These are phyloP conservation scores for Echites panduratus DNA, from an alignment of 257 asterid genomes.

Conservation along the genomic window DNA sequence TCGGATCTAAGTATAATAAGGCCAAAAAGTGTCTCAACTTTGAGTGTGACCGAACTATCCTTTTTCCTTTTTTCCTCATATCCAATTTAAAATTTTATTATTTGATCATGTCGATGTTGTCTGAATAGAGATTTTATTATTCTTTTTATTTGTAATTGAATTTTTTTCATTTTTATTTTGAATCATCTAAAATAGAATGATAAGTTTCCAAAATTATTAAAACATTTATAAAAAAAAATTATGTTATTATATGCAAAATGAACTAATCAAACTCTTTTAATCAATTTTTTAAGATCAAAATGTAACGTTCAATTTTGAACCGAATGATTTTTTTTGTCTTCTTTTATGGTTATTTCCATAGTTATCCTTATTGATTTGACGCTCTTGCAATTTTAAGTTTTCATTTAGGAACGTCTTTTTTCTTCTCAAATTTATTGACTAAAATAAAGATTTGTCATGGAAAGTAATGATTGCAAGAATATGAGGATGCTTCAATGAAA, in stretches of 20 bases:
- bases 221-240: too few species aligned
- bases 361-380: background rate
- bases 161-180: too few species aligned
- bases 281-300: too few species aligned
- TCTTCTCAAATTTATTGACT: background rate
- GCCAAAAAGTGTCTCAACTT: background rate
- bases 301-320: too few species aligned
- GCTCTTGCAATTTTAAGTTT: background rate
- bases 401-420: background rate
- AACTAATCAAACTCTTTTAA: too few species aligned
- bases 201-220: too few species aligned
- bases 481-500: background rate
- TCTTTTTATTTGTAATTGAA: too few species aligned
- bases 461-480: slow-evolving; percentile 5
- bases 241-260: too few species aligned
- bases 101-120: background rate
- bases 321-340: too few species aligned
- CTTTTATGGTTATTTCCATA: too few species aligned
- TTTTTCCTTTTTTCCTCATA: background rate
- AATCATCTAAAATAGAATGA: too few species aligned
- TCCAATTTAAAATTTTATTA: background rate
- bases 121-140: too few species aligned
- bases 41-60: slow-evolving; percentile 5
- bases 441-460: background rate
- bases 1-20: background rate